phyloP scores from a whole-genome alignment of 2,329 filamentous ascomycete species.

The Cryphonectria naterciae region DNA sequence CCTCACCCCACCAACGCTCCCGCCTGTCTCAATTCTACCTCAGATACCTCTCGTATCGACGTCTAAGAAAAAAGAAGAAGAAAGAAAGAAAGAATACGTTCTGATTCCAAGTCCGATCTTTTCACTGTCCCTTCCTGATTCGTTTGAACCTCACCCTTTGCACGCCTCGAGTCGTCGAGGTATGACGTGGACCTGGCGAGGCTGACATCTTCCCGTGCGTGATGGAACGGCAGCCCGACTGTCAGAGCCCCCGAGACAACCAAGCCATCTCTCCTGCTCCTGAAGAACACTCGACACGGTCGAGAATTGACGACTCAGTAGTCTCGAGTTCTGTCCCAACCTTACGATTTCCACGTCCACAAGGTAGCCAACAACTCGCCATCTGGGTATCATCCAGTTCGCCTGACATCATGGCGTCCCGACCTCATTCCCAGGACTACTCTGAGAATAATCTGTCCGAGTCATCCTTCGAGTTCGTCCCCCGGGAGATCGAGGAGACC shows the following conservation, averaged over 20 bases:
- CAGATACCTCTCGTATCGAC: not conserved
- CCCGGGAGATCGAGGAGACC: slow-evolving; percentile 50
- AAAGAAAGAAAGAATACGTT: too few relatives aligned
- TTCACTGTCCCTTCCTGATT: not conserved
- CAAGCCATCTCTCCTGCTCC: slow-evolving; percentile 30
- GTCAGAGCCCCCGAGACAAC: slow-evolving; percentile 27
- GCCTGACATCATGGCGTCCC: slow-evolving; percentile 59
- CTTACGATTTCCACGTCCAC: slow-evolving; percentile 60
- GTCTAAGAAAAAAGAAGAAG: not conserved
- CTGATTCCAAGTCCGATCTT: not conserved
- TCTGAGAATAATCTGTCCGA: slow-evolving; percentile 55
- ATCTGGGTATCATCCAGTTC: slow-evolving; percentile 64
- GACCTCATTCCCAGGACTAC: slow-evolving; percentile 47
- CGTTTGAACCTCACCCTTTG: not conserved
- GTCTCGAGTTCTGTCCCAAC: slow-evolving; percentile 44
- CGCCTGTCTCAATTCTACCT: not conserved
- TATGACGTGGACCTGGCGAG: slow-evolving; percentile 42
- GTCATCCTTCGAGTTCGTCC: slow-evolving; percentile 61
- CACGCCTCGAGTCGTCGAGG: slow-evolving; percentile 37
- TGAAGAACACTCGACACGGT: slow-evolving; percentile 31
- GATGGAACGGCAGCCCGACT: slow-evolving; percentile 54
- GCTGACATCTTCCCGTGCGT: slow-evolving; percentile 46
- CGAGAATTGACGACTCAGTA: slow-evolving; percentile 30
- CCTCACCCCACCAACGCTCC: slow-evolving; percentile 3
- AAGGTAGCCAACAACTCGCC: slow-evolving; percentile 59